phyloP scores from a whole-genome alignment of 2,329 filamentous ascomycete genomes.

The Exophiala lecanii-corni region DNA sequence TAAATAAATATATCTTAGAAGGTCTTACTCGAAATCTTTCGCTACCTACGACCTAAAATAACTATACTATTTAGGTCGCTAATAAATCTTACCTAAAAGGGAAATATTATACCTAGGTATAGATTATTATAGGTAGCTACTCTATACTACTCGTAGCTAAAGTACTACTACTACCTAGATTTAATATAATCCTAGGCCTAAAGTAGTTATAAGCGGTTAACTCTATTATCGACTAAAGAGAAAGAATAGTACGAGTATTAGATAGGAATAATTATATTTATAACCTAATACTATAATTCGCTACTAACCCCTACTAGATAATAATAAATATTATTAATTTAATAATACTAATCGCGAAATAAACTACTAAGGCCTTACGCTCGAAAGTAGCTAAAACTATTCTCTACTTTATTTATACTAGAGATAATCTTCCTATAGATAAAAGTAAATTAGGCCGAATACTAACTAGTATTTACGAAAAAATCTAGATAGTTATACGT shows the following conservation, averaged over 20 bases:
- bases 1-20: background rate
- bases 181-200: background rate
- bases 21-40: background rate
- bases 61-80: background rate
- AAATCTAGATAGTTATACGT: background rate
- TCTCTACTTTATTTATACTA: background rate
- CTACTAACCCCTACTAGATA: too few species aligned
- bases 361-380: background rate
- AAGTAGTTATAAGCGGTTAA: background rate
- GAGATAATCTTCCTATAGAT: background rate
- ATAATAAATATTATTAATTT: too few species aligned
- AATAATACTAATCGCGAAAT: too few species aligned
- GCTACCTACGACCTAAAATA: background rate
- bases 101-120: background rate
- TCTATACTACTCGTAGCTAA: background rate
- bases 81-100: background rate
- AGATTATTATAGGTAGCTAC: background rate
- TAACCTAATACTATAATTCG: background rate
- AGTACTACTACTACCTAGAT: background rate
- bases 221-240: background rate
- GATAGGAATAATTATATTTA: background rate
- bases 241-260: background rate
- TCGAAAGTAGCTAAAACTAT: background rate
- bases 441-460: background rate
- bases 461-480: background rate